A percentile compares a stretch with the other conserved stretches of the same genome.
Evolutionary conservation across 2,329 filamentous ascomycete species (phyloP).

Genomic region (Fusarium clavum): DNA sequence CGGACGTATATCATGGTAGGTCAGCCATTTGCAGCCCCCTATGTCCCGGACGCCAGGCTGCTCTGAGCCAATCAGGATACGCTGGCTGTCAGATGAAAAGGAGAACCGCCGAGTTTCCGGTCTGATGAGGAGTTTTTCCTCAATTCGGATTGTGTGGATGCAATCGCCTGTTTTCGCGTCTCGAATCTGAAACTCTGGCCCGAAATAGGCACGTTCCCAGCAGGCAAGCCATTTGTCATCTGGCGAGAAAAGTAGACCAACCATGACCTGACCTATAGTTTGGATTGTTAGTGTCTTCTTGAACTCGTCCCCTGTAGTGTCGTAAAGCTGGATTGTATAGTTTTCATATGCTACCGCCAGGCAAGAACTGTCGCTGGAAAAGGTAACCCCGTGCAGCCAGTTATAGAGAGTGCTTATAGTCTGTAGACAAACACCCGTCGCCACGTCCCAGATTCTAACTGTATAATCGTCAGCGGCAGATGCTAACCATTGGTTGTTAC

Average conservation of each 20-base stretch:
- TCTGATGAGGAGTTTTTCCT: background rate
- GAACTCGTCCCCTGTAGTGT: background rate
- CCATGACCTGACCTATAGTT: rapidly evolving
- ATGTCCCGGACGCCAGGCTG: background rate
- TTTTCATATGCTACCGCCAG: background rate
- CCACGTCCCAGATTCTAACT: background rate
- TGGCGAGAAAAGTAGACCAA: background rate
- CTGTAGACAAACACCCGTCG: background rate
- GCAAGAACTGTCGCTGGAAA: background rate
- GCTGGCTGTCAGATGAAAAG: background rate
- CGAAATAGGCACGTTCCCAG: background rate
- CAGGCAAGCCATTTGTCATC: background rate
- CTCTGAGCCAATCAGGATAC: background rate
- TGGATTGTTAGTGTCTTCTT: background rate
- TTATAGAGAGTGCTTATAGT: background rate
- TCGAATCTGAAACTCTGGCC: background rate
- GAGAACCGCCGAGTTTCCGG: background rate
- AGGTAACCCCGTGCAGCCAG: background rate
- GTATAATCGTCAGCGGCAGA: background rate
- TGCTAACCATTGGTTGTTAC: background rate
- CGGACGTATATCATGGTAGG: background rate
- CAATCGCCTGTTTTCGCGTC: background rate
- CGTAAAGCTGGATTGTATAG: background rate
- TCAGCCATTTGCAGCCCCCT: background rate
- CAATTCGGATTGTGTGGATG: background rate